phyloP scores from a whole-genome alignment of 192 early-diverging fungal species.

The Podila horticola region DNA sequence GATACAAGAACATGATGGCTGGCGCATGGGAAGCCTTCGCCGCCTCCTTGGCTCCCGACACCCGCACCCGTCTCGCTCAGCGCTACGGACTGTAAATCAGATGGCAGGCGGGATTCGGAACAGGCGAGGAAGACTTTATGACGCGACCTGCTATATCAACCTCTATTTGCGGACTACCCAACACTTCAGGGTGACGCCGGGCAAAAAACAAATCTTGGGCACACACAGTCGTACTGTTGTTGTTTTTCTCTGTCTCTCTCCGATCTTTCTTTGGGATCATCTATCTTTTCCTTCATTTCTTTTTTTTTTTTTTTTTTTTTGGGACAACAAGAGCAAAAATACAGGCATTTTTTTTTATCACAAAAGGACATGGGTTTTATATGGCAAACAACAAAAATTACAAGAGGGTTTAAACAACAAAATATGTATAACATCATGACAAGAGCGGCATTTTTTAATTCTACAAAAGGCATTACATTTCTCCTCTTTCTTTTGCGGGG shows the following conservation, averaged over 20 bases:
- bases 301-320: conserved; percentile 12
- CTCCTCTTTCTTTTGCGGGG: conserved; percentile 7
- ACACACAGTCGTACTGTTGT: background rate
- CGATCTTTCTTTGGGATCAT: background rate
- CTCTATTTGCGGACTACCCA: background rate
- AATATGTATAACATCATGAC: background rate
- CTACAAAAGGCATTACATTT: background rate
- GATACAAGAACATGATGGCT: conserved; percentile 74
- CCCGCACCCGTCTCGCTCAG: conserved; percentile 55
- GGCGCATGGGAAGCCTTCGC: conserved; percentile 66
- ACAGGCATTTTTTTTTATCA: conserved; percentile 6
- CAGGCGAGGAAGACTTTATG: conserved; percentile 6
- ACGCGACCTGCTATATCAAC: background rate
- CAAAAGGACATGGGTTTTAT: conserved; percentile 16
- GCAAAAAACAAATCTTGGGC: too few relatives aligned
- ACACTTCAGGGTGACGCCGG: background rate
- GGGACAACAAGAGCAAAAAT: background rate
- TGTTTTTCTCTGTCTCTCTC: background rate
- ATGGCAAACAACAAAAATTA: conserved; percentile 4
- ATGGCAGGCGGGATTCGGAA: background rate
- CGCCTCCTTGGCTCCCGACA: conserved; percentile 55
- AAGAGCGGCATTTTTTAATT: background rate
- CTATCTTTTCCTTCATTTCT: background rate
- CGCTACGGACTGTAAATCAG: conserved; percentile 61
- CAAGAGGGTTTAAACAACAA: conserved; percentile 3